Percentiles rank a stretch among this genome's conserved stretches.
Conservation (phyloP, 2,329 filamentous ascomycete genomes). For the Fusarium guadeloupense region DNA sequence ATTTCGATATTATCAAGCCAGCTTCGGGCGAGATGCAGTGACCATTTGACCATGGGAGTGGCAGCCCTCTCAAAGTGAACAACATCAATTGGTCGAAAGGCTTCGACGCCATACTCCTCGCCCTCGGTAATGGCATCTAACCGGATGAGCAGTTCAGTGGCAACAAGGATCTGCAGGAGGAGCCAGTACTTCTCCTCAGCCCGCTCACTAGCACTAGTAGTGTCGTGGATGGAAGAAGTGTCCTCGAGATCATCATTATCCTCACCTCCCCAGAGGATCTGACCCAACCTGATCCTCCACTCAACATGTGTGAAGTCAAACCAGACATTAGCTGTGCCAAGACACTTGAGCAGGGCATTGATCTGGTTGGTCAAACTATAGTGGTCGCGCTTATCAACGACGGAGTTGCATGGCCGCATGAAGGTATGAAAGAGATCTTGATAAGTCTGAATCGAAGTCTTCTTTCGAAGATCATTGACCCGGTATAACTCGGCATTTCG, state of each 20-base stretch:
- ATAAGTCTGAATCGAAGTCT: slow-evolving; percentile 66
- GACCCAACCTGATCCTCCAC: slow-evolving; percentile 77
- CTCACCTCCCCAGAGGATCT: slow-evolving; percentile 72
- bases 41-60: slow-evolving; percentile 72
- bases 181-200: slow-evolving; percentile 74
- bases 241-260: slow-evolving; percentile 63
- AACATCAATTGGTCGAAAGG: slow-evolving; percentile 64
- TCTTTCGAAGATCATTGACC: slow-evolving; percentile 60
- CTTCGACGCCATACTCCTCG: slow-evolving; percentile 63
- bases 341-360: slow-evolving; percentile 70
- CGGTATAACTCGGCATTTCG: slow-evolving; percentile 66
- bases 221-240: slow-evolving; percentile 60
- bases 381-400: slow-evolving; percentile 66
- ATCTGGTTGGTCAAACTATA: slow-evolving; percentile 76
- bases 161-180: slow-evolving; percentile 70
- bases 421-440: slow-evolving; percentile 69
- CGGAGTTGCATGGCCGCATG: slow-evolving; percentile 64
- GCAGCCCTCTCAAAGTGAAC: slow-evolving; percentile 70
- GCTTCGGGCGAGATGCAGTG: slow-evolving; percentile 68
- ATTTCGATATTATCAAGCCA: slow-evolving; percentile 76
- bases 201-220: slow-evolving; percentile 59
- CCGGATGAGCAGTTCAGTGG: slow-evolving; percentile 71
- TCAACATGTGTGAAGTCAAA: slow-evolving; percentile 78
- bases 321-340: slow-evolving; percentile 74
- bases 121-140: slow-evolving; percentile 71